A percentile compares a stretch with the other conserved stretches of the same genome.
These are phyloP conservation scores for Cutaneotrichosporon mucoides DNA, from an alignment of 1,284 basidiomycete species.

Conservation along the genomic window DNA sequence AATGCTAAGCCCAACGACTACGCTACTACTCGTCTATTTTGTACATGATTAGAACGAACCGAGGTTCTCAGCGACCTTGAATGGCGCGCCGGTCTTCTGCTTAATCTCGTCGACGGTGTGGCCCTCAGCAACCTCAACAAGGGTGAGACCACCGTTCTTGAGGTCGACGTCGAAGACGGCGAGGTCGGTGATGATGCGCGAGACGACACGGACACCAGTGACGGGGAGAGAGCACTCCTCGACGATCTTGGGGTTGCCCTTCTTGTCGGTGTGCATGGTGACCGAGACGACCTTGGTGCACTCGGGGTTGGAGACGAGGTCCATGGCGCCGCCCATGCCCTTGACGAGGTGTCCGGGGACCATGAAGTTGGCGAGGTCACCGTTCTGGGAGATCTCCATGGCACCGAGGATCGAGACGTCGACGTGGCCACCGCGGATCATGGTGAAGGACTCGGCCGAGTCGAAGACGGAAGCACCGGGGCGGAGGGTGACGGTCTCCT, in stretches of 20 bases:
- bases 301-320: constrained; percentile 87
- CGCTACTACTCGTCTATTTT: neutral
- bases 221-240: constrained; percentile 76
- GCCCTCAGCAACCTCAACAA: constrained; percentile 79
- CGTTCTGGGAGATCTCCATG: constrained; percentile 88
- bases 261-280: constrained; percentile 66
- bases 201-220: constrained; percentile 80
- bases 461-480: constrained; percentile 89
- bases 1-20: neutral
- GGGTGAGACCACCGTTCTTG: constrained; percentile 59
- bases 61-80: constrained; percentile 53
- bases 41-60: constrained; percentile 28
- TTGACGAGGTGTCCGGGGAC: constrained; percentile 89
- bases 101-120: constrained; percentile 77
- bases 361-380: constrained; percentile 96
- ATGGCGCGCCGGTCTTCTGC: constrained; percentile 77
- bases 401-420: constrained; percentile 86
- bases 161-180: constrained; percentile 84
- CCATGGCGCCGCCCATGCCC: constrained; percentile 94
- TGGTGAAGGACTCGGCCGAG: constrained; percentile 62
- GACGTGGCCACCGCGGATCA: constrained; percentile 95
- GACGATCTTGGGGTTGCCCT: constrained; percentile 82
- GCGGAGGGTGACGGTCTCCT: constrained; percentile 88
- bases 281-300: constrained; percentile 57
- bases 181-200: constrained; percentile 87